Conservation (phyloP, 192 early-diverging fungal genomes). For the Rhizophagus clarus region DNA sequence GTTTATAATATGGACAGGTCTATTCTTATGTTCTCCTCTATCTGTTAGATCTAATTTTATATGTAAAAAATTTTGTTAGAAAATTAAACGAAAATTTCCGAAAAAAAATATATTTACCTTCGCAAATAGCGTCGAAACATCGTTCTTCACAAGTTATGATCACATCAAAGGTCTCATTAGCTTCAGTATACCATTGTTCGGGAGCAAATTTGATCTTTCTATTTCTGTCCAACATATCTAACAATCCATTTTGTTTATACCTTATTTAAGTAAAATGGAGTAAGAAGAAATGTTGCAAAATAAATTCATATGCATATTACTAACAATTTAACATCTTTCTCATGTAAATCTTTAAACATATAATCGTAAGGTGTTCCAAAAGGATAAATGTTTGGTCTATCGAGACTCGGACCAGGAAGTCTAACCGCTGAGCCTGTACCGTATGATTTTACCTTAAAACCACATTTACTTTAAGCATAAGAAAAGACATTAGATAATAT, state of each 20-base stretch:
- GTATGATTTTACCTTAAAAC: slow-evolving; percentile 84
- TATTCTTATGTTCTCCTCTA: slow-evolving; percentile 65
- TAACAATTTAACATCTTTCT: slow-evolving; percentile 69
- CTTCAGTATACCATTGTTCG: slow-evolving; percentile 79
- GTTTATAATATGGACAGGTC: slow-evolving; percentile 90
- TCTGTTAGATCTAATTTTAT: slow-evolving; percentile 67
- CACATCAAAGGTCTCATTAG: slow-evolving; percentile 75
- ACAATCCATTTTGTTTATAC: slow-evolving; percentile 85
- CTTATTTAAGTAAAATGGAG: slow-evolving; percentile 39
- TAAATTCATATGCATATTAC: slow-evolving; percentile 2
- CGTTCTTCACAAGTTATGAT: slow-evolving; percentile 97
- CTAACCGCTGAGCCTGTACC: slow-evolving; percentile 91
- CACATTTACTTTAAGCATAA: slow-evolving; percentile 52
- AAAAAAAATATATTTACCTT: slow-evolving; percentile 56
- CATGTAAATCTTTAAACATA: slow-evolving; percentile 81
- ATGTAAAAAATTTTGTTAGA: not conserved
- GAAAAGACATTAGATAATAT: not conserved
- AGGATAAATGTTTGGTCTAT: slow-evolving; percentile 87
- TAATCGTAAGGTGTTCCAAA: slow-evolving; percentile 93
- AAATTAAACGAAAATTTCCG: not conserved
- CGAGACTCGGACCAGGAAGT: slow-evolving; percentile 83
- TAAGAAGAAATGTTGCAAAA: not conserved
- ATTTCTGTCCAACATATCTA: slow-evolving; percentile 94
- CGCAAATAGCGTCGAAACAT: slow-evolving; percentile 90
- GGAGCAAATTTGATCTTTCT: slow-evolving; percentile 88